Evolutionary conservation across 352 stramenopile species (phyloP), one percentile per base, ranked within the genome.

Genomic region (Peronospora tabacina): DNA sequence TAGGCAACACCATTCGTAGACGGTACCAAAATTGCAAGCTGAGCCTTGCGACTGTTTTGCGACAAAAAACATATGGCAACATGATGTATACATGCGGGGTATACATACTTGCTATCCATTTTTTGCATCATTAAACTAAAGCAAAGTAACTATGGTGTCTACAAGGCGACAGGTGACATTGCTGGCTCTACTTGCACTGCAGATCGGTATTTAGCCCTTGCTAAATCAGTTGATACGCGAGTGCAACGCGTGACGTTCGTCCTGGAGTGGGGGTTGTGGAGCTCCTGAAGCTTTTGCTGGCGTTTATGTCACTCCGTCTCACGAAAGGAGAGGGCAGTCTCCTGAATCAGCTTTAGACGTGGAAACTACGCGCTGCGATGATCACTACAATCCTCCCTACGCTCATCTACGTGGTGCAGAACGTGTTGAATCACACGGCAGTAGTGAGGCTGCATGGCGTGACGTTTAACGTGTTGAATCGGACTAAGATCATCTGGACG

Each of bases 401-500:
- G 50, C 65, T 87, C 52, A 87, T 92, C 49, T 92, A 90, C 62
- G 72, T 87, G 30, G 52, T 92, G 38, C 79, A 92, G 52, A 89
- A 92, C 55, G 80, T 86, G 46, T 60, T 89, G 8, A 92, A 90
- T 57, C 75, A 90, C 46, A 74, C 72, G 15, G 82, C 79, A 0
- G 79, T 89, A 13, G 68, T 89, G 55, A 58, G 76, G 38, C 70
- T 90, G 29, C 79, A 92, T 62, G 76, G 76, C 30, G 75, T 90
- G 17, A 88, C 77, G 15, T 90, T 89, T 61, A 92, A 90, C 59
- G 74, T 92, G 26, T 61, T 92, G 26, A 90, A 92, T 55, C 82
- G 90, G 63, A 92, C 82, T 59, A 92, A 92, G 66, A 90, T 92
- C 66, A 89, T 92, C 52, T 90, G 77, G 75, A 90, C 82, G 15